phyloP scores from a whole-genome alignment of 2,329 filamentous ascomycete genomes.

The Rugonectria rugulosa region DNA sequence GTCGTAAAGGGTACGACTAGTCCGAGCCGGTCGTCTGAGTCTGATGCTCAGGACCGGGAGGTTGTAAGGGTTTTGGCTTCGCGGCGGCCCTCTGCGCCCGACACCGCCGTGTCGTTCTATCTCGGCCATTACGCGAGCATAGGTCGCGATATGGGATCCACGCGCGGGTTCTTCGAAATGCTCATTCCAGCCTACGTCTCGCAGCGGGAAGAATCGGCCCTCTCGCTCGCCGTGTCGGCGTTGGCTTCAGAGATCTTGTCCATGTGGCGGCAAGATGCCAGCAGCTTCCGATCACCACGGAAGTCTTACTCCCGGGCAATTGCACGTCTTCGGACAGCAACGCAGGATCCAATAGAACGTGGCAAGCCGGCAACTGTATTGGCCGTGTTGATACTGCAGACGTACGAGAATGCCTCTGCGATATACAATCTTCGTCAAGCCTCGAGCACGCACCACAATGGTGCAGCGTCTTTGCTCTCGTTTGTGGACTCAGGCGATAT shows the following conservation, averaged over 20 bases:
- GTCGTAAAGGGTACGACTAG: too few species aligned
- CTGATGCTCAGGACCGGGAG: too few species aligned
- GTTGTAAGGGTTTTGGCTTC: too few species aligned
- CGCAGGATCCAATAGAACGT: not conserved
- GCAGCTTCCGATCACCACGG: too few species aligned
- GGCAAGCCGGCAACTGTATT: constrained; percentile 14
- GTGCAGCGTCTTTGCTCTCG: constrained; percentile 18
- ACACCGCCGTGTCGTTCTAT: constrained; percentile 23
- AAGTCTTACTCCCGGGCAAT: constrained; percentile 13
- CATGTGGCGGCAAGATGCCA: rapidly evolving
- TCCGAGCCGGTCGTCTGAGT: too few species aligned
- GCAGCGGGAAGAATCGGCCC: constrained; percentile 6
- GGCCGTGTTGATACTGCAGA: constrained; percentile 20
- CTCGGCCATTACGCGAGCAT: constrained; percentile 24
- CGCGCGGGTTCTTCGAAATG: constrained; percentile 26
- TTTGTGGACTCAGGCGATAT: too few species aligned
- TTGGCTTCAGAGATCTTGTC: constrained; percentile 18
- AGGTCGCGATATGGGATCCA: constrained; percentile 22
- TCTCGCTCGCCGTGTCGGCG: constrained; percentile 10
- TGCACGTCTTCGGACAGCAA: constrained; percentile 4
- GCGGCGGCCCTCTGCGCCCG: too few species aligned
- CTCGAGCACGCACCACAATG: constrained; percentile 15
- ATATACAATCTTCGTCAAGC: constrained; percentile 3
- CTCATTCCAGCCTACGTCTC: constrained; percentile 12
- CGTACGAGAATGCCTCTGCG: constrained; percentile 22